These are phyloP conservation scores for Petunia hybrid DNA, from an alignment of 305 asterid genomes.

Conservation along the genomic window DNA sequence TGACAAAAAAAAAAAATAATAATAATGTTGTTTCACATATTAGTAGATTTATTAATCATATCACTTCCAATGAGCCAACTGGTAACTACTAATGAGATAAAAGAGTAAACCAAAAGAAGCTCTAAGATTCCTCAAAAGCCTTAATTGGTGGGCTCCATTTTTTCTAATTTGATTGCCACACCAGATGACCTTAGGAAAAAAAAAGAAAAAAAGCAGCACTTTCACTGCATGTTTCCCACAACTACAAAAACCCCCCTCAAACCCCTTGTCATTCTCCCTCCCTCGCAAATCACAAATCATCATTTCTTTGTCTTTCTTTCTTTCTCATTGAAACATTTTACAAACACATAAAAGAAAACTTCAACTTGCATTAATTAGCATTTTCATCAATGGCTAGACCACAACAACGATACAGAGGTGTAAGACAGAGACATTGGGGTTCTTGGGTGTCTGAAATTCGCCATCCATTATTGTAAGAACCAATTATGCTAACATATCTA, in stretches of 20 bases:
- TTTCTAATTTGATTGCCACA: conserved; percentile 41
- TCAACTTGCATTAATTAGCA: not conserved
- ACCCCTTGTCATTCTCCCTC: not conserved
- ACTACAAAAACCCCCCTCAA: conserved; percentile 36
- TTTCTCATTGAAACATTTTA: conserved; percentile 20
- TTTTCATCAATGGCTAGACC: conserved; percentile 54
- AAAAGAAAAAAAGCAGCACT: not conserved
- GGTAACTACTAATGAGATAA: conserved; percentile 40
- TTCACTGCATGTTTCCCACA: conserved; percentile 24
- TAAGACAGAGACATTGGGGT: conserved; percentile 85
- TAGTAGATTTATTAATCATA: conserved; percentile 38
- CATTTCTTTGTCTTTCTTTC: conserved; percentile 14
- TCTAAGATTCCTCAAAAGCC: conserved; percentile 1
- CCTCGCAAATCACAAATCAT: not conserved
- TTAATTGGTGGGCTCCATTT: conserved; percentile 32
- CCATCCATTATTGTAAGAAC: conserved; percentile 71
- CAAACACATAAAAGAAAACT: not conserved
- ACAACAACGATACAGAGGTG: conserved; percentile 73
- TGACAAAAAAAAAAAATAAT: not conserved
- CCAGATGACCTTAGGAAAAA: not conserved
- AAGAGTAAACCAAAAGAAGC: conserved; percentile 5
- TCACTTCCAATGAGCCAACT: conserved; percentile 49
- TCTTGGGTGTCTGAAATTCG: conserved; percentile 91
- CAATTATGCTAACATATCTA: too few relatives aligned
- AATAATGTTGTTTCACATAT: not conserved